A percentile compares a stretch with the other conserved stretches of the same genome.
Evolutionary conservation across 345 rosid species (phyloP).

Genomic region (Acer negundo): DNA sequence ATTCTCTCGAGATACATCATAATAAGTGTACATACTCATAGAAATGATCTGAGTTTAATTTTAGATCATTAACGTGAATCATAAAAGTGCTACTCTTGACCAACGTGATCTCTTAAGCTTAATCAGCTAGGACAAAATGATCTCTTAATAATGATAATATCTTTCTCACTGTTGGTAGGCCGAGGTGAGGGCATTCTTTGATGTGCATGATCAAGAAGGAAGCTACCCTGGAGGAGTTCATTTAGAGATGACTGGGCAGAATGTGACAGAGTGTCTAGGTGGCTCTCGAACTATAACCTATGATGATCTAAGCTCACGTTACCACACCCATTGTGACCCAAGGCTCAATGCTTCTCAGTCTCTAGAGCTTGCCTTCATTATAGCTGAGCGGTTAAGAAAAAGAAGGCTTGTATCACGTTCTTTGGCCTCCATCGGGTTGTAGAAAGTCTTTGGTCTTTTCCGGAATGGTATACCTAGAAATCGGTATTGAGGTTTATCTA

Average conservation of each 20-base stretch:
- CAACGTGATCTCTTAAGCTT: background rate
- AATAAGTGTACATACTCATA: background rate
- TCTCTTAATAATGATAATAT: background rate
- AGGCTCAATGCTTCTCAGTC: conserved; percentile 47
- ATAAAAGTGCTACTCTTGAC: background rate
- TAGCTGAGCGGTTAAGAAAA: conserved; percentile 38
- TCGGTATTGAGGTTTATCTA: background rate
- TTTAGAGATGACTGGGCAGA: conserved; percentile 46
- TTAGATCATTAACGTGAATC: background rate
- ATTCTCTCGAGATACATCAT: background rate
- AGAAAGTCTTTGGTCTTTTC: conserved; percentile 5
- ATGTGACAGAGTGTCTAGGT: conserved; percentile 44
- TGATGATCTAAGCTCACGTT: conserved; percentile 37
- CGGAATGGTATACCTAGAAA: background rate
- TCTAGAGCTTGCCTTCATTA: conserved; percentile 42
- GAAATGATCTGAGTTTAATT: background rate
- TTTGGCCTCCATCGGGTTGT: conserved; percentile 11
- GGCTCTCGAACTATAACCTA: conserved; percentile 44
- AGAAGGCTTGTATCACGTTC: conserved; percentile 27
- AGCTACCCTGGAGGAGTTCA: conserved; percentile 43
- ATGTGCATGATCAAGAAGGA: conserved; percentile 48
- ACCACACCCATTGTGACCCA: conserved; percentile 47
- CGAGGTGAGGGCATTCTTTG: conserved; percentile 43
- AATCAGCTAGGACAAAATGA: background rate
- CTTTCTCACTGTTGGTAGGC: conserved; percentile 27